Evolutionary conservation across 1,284 basidiomycete genomes (phyloP), one percentile per base, ranked within the genome.

Genomic region (Austroboletus rostrupii): DNA sequence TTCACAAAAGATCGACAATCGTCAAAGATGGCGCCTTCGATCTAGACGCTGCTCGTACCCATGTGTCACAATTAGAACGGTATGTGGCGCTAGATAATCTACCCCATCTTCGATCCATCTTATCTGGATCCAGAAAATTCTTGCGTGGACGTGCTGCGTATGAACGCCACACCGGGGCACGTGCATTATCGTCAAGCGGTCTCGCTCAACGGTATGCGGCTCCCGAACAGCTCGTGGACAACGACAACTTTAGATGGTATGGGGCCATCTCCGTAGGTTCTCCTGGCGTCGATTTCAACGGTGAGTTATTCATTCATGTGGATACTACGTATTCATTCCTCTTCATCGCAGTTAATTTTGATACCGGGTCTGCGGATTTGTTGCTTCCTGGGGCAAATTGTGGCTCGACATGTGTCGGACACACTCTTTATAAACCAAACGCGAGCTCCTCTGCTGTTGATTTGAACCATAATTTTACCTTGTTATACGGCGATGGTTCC

Each of bases 281-380:
- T 0, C 63, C 62, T 32, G 23, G 49, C 10, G 49, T 56, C 17
- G 48, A 58, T 17, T 60, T 55, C 43, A 45, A 21, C 10, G 51
- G 63, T 66, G 33, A 39, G 58, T 21, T 23, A 23, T 20, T 41
- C 19, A 17, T 31, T 10, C 14, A 16, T 28, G 3, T 31, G 14
- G 3, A 45, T 5, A 13, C 8, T 2, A n/a, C 10, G 9, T 19
- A 35, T 32, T 29, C 19, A 37, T 44, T 48, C 13, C 35, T 32
- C 19, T 1, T 45, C 17, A 10, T 32, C 2, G 16, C 26, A 60
- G 71, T 76, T 52, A 70, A 72, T 49, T 73, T 77, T 47, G 75
- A 78, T 54, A 77, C 76, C 7, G 74, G 76, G 12, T 70, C 68
- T 31, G 60, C 68, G 3, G 76, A 76, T 53, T 52, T 70, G 21